These are phyloP conservation scores for Asterochloris erici DNA, from an alignment of 139 green algal species.

Conservation along the genomic window DNA sequence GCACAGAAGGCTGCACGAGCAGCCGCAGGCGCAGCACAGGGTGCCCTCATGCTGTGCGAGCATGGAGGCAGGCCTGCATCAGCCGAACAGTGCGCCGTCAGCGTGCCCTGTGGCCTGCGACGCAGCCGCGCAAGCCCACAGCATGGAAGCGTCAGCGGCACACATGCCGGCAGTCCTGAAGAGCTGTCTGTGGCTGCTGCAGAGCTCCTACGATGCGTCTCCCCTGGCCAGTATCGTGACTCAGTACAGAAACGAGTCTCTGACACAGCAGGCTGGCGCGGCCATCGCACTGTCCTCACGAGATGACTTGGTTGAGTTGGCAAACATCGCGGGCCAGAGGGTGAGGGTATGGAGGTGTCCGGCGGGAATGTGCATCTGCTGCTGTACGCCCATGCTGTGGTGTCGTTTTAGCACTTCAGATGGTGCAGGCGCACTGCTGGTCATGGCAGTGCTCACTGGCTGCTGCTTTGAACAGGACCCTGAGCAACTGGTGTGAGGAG, in stretches of 20 bases:
- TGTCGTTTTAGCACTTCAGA: not conserved
- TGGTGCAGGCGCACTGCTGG: not conserved
- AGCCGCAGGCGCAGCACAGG: too few species aligned
- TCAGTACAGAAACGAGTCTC: not conserved
- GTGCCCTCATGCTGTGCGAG: too few species aligned
- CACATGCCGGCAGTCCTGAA: not conserved
- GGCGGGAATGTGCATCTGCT: not conserved
- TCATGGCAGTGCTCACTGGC: not conserved
- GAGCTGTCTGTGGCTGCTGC: not conserved
- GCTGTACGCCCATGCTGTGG: not conserved
- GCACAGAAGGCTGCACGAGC: too few species aligned
- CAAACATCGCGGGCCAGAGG: conserved; percentile 1
- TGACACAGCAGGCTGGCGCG: not conserved
- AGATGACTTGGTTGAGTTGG: not conserved
- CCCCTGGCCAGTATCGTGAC: not conserved
- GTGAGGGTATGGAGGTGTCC: not conserved
- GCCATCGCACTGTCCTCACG: not conserved
- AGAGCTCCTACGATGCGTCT: not conserved
- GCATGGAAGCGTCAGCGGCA: not conserved
- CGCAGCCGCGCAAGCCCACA: too few species aligned
- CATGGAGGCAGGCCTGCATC: not conserved
- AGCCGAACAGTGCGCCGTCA: not conserved
- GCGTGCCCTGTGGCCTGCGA: not conserved
- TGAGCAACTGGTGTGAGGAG: not conserved
- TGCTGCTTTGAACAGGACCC: not conserved